Evolutionary conservation across 257 asterid species (phyloP).

Genomic region (Misopates orontium): DNA sequence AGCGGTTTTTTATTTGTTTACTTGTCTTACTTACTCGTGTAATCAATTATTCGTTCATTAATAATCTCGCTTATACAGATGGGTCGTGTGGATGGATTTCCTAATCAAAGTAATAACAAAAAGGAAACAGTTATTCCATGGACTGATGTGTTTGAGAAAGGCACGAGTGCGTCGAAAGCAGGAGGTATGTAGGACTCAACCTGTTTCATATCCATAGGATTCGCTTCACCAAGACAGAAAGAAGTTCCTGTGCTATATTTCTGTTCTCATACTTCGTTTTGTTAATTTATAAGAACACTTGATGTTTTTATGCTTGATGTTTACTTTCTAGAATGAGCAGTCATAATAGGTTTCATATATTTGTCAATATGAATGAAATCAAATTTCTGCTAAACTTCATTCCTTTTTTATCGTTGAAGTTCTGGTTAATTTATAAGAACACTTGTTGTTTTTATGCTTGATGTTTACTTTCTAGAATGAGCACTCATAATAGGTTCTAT

Average conservation of each 20-base stretch:
- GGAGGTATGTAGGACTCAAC: conserved; percentile 36
- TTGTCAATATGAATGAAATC: too few species aligned
- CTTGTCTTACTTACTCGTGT: background rate
- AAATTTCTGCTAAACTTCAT: too few species aligned
- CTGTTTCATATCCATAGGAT: conserved; percentile 12
- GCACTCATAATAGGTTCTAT: background rate
- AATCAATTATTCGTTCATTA: conserved; percentile 14
- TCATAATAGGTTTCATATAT: too few species aligned
- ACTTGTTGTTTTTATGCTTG: conserved; percentile 12
- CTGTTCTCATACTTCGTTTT: too few species aligned
- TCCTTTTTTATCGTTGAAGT: too few species aligned
- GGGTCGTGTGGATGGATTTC: conserved; percentile 77
- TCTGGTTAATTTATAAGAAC: background rate
- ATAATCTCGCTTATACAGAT: conserved; percentile 44
- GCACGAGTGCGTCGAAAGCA: conserved; percentile 38
- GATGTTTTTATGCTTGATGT: too few species aligned
- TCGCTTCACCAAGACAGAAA: too few species aligned
- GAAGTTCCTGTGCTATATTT: too few species aligned
- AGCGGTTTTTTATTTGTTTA: background rate
- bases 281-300: too few species aligned
- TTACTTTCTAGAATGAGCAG: too few species aligned
- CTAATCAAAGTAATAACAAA: conserved; percentile 60
- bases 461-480: conserved; percentile 2
- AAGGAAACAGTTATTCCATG: conserved; percentile 72
- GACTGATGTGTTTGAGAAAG: conserved; percentile 75